phyloP scores from a whole-genome alignment of 371 early-diverging fungal species.

The Syncephalastrum monosporum region DNA sequence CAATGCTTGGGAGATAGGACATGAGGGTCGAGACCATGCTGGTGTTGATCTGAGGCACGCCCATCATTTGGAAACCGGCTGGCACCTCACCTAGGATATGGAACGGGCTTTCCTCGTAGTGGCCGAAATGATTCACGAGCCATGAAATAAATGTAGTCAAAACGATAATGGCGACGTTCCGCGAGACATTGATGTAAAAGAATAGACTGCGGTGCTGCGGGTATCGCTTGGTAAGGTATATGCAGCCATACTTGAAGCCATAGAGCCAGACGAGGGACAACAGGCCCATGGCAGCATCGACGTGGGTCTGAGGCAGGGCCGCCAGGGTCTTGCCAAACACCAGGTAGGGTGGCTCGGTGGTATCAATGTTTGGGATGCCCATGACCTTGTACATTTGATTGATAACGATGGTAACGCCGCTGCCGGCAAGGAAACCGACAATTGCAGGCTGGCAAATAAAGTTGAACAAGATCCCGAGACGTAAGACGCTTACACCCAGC shows the following conservation, averaged over 20 bases:
- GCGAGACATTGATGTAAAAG: constrained; percentile 56
- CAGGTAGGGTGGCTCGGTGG: constrained; percentile 54
- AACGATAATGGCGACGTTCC: constrained; percentile 76
- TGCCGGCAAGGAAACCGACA: constrained; percentile 75
- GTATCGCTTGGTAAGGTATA: constrained; percentile 35
- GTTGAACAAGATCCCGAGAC: constrained; percentile 79
- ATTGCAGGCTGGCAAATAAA: constrained; percentile 80
- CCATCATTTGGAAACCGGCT: constrained; percentile 65
- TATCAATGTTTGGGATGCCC: constrained; percentile 69
- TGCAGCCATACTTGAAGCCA: constrained; percentile 31
- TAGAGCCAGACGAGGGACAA: constrained; percentile 52
- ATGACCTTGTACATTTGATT: constrained; percentile 74
- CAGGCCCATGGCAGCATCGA: constrained; percentile 65
- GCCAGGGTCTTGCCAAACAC: constrained; percentile 60
- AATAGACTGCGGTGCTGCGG: constrained; percentile 33
- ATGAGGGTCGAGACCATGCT: constrained; percentile 43
- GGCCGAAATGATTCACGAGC: constrained; percentile 51
- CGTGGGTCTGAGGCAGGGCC: constrained; percentile 38
- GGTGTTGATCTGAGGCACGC: constrained; percentile 47
- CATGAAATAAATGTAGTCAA: constrained; percentile 74
- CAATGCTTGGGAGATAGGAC: constrained; percentile 60
- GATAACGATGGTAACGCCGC: constrained; percentile 76
- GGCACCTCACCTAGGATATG: constrained; percentile 70
- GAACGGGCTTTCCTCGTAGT: constrained; percentile 39
- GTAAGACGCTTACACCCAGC: constrained; percentile 67